Evolutionary conservation across 352 stramenopile species (phyloP), one percentile per base, ranked within the genome.

Genomic region (Phytophthora foliorum): DNA sequence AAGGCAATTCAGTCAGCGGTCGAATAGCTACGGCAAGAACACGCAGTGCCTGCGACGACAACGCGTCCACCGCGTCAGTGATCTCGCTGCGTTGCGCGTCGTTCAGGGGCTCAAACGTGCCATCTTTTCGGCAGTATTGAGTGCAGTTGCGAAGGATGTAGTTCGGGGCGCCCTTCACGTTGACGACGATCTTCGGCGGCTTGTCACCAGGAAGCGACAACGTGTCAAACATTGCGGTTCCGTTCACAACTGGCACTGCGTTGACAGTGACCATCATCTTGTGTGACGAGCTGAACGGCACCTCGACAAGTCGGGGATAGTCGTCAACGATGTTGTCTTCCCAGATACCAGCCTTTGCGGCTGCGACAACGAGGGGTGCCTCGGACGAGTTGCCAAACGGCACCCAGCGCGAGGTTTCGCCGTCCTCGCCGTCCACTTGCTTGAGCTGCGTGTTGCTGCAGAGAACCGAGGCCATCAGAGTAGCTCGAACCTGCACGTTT

Each of bases 221-320:
- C 3, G 55, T 69, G 41, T 81, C 81, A 22, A 89, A 82, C 74
- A 78, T 80, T 2, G 65, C 68, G 1, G 45, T 68, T 22, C 45
- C 60, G 17, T 64, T 67, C 13, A 74, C 16, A 38, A 60, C 29
- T 9, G 82, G 80, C 4, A 93, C 41, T 1, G 70, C 63, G 48
- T 91, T 87, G n/a, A 93, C 78, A 4, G 85, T 93, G 41, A 93
- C 74, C 97, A 99, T 99, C 74, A 81, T 92, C 76, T 99, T 99
- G 24, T 91, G 84, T 8, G 97, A 93, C 14, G 94, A 98, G 24
- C 79, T 97, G 81, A 99, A 99, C 0, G 96, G 92, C 44, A 98
- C 88, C 82, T 99, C 95, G 13, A 88, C 83, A 0, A 94, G 34
- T 10, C 97, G 86, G 21, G 83, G 87, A 79, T 84, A 93, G 69